phyloP scores from a whole-genome alignment of 192 early-diverging fungal genomes.

The Irineochytrium annulatum region DNA sequence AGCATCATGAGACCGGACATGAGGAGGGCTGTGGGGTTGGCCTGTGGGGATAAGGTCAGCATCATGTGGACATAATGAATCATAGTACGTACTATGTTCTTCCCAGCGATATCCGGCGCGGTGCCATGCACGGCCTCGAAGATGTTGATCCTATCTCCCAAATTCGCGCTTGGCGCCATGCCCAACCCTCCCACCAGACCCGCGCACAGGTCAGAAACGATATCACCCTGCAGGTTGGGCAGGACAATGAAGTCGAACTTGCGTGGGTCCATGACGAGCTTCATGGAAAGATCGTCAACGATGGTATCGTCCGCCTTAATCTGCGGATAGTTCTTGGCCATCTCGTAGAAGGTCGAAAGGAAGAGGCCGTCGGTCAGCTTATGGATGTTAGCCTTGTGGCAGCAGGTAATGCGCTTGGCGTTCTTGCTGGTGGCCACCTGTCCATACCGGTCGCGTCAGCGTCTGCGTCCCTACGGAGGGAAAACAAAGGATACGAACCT shows the following conservation, averaged over 20 bases:
- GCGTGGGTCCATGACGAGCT: slow-evolving; percentile 60
- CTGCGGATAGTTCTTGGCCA: slow-evolving; percentile 75
- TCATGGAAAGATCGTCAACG: slow-evolving; percentile 43
- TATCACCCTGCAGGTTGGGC: slow-evolving; percentile 93
- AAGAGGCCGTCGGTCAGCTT: slow-evolving; percentile 89
- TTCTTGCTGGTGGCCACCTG: slow-evolving; percentile 47
- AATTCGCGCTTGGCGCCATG: slow-evolving; percentile 87
- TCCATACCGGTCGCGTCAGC: too few species aligned
- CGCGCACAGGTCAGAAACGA: slow-evolving; percentile 88
- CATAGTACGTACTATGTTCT: slow-evolving; percentile 39
- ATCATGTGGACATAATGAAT: slow-evolving; percentile 22
- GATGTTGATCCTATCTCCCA: slow-evolving; percentile 85
- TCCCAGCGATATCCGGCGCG: slow-evolving; percentile 85
- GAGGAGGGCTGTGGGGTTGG: slow-evolving; percentile 80
- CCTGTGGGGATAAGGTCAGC: slow-evolving; percentile 20
- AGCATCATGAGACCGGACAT: slow-evolving; percentile 88
- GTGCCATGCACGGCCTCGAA: slow-evolving; percentile 72
- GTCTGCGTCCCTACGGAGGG: too few species aligned
- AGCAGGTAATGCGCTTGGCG: slow-evolving; percentile 74
- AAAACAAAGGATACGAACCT: too few species aligned
- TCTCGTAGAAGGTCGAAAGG: slow-evolving; percentile 77
- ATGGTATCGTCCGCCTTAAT: slow-evolving; percentile 79
- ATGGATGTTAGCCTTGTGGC: slow-evolving; percentile 76
- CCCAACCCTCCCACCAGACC: slow-evolving; percentile 89
- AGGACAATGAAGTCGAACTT: slow-evolving; percentile 74